These are phyloP conservation scores for Pseudocercospora crystallina DNA, from an alignment of 2,329 filamentous ascomycete genomes.

Conservation along the genomic window DNA sequence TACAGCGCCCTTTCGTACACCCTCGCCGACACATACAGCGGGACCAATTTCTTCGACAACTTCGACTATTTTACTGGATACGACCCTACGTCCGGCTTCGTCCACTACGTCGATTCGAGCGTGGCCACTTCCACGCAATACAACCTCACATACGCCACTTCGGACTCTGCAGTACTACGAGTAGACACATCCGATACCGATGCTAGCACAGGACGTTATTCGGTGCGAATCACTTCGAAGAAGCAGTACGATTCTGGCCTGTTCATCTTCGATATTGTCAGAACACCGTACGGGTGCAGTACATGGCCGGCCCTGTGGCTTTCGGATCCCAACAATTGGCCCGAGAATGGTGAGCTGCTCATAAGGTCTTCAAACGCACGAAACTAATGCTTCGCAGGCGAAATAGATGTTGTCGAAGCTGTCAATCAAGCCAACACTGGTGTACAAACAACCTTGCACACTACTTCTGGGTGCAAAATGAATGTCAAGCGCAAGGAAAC, in stretches of 20 bases:
- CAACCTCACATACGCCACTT: slow-evolving; percentile 33
- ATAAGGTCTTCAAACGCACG: not conserved
- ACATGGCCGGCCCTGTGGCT: slow-evolving; percentile 43
- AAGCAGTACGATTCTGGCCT: slow-evolving; percentile 38
- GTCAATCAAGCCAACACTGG: slow-evolving; percentile 32
- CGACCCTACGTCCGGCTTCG: slow-evolving; percentile 53
- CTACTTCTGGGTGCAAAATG: slow-evolving; percentile 33
- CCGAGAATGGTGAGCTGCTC: slow-evolving; percentile 23
- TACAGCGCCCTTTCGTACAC: slow-evolving; percentile 30
- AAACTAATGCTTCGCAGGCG: slow-evolving; percentile 13
- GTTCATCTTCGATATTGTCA: slow-evolving; percentile 38
- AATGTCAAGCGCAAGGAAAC: slow-evolving; percentile 32
- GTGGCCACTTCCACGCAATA: slow-evolving; percentile 25
- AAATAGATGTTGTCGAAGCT: slow-evolving; percentile 37
- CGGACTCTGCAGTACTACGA: slow-evolving; percentile 27
- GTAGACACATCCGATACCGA: slow-evolving; percentile 31
- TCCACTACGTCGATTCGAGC: slow-evolving; percentile 43
- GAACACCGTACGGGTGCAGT: slow-evolving; percentile 38
- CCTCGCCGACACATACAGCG: slow-evolving; percentile 38
- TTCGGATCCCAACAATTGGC: slow-evolving; percentile 45
- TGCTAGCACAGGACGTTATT: slow-evolving; percentile 32
- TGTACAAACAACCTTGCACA: slow-evolving; percentile 33
- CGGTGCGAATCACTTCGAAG: slow-evolving; percentile 37
- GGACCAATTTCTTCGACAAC: slow-evolving; percentile 48
- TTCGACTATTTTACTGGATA: slow-evolving; percentile 51